phyloP scores from a whole-genome alignment of 2,329 filamentous ascomycete species.

The Botryotinia narcissicola region DNA sequence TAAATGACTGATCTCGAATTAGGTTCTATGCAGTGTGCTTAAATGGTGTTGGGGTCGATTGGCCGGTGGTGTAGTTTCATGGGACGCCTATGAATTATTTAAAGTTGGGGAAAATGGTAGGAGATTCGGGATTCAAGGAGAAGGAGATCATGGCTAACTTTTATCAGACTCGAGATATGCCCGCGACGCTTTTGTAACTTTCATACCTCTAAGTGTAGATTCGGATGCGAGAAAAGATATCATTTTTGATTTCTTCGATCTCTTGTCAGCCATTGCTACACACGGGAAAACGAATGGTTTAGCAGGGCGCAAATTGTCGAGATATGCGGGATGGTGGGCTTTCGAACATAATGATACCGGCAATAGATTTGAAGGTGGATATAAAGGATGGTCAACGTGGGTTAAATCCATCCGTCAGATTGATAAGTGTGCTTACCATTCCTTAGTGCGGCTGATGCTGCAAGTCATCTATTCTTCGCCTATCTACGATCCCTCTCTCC shows the following conservation, averaged over 20 bases:
- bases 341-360: conserved; percentile 87
- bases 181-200: conserved; percentile 90
- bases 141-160: conserved; percentile 11
- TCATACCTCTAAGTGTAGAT: conserved; percentile 90
- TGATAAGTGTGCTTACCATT: conserved; percentile 21
- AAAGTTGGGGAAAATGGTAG: conserved; percentile 88
- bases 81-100: conserved; percentile 97
- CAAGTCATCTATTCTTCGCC: conserved; percentile 96
- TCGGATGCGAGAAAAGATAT: conserved; percentile 82
- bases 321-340: conserved; percentile 97
- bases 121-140: conserved; percentile 22
- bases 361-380: conserved; percentile 92
- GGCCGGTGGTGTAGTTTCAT: conserved; percentile 86
- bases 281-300: conserved; percentile 92
- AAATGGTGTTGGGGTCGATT: conserved; percentile 99
- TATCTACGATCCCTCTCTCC: conserved; percentile 89
- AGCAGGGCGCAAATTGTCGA: conserved; percentile 87
- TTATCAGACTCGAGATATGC: conserved; percentile 81
- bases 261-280: conserved; percentile 85
- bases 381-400: conserved; percentile 81
- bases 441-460: conserved; percentile 82
- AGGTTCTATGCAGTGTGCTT: conserved; percentile 89
- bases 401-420: conserved; percentile 32
- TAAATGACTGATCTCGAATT: conserved; percentile 31
- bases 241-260: conserved; percentile 94